Conservation (phyloP, 2,329 filamentous ascomycete species). For the Fusarium palustre region DNA sequence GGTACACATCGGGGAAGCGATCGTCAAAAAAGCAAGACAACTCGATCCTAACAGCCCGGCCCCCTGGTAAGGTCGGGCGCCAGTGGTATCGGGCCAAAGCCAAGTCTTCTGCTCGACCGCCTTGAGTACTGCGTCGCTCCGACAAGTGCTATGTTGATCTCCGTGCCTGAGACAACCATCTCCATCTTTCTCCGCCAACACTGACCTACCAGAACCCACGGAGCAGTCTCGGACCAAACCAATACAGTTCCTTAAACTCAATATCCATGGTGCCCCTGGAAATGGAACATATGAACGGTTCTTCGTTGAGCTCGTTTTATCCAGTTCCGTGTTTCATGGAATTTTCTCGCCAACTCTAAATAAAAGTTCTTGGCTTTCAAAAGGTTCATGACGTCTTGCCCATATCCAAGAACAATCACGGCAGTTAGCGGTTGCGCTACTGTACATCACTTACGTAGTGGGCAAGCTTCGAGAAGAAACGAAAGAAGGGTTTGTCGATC, state of each 20-base stretch:
- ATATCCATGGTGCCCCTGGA: constrained; percentile 30
- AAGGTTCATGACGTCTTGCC: constrained; percentile 16
- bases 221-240: constrained; percentile 3
- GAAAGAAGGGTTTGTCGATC: constrained; percentile 29
- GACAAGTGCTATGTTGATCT: constrained; percentile 32
- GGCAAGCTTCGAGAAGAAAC: constrained; percentile 37
- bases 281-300: constrained; percentile 26
- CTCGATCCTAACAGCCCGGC: constrained; percentile 35
- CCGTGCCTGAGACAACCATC: constrained; percentile 39
- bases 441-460: constrained; percentile 26
- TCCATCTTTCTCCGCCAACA: constrained; percentile 33
- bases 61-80: constrained; percentile 43
- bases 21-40: constrained; percentile 25
- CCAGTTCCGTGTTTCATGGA: constrained; percentile 14
- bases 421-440: constrained; percentile 33
- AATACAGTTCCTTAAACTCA: constrained; percentile 27
- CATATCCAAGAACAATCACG: constrained; percentile 9
- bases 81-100: constrained; percentile 45
- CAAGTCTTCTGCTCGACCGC: constrained; percentile 41
- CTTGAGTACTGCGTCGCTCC: constrained; percentile 29
- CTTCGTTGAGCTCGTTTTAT: constrained; percentile 7
- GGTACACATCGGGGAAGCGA: constrained; percentile 33
- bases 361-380: not conserved
- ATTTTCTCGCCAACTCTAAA: constrained; percentile 21
- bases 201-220: constrained; percentile 19